Percentiles rank a stretch among this genome's conserved stretches.
Evolutionary conservation across 2,329 filamentous ascomycete genomes (phyloP).

Genomic region (Rasamsonia emersonii): DNA sequence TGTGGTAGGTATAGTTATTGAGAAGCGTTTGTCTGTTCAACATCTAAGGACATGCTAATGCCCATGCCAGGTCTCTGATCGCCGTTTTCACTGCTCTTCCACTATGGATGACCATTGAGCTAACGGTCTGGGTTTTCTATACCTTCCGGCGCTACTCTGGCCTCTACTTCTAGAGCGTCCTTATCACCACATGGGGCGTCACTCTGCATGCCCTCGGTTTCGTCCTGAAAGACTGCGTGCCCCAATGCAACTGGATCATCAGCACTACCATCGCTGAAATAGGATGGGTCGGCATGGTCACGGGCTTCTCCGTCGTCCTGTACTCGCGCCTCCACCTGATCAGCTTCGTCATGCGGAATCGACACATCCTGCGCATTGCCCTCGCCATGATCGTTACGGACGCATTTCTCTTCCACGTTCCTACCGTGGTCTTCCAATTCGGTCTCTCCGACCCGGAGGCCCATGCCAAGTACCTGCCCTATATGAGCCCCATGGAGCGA

Average conservation of each 20-base stretch:
- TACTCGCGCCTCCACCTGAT: conserved; percentile 54
- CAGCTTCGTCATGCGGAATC: conserved; percentile 41
- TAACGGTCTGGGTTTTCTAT: conserved; percentile 28
- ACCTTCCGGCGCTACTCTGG: conserved; percentile 29
- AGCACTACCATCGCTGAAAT: conserved; percentile 37
- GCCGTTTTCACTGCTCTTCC: not conserved
- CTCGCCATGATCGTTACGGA: conserved; percentile 52
- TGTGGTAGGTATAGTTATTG: not conserved
- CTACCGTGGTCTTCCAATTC: conserved; percentile 24
- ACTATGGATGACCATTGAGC: conserved; percentile 23
- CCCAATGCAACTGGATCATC: conserved; percentile 20
- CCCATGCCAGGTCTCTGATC: not conserved
- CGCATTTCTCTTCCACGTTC: conserved; percentile 43
- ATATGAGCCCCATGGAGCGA: conserved; percentile 30
- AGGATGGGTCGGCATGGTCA: conserved; percentile 52
- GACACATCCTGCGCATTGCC: conserved; percentile 39
- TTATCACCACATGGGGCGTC: conserved; percentile 27
- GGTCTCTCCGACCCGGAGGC: not conserved
- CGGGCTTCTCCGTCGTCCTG: conserved; percentile 53
- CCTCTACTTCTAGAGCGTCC: conserved; percentile 35
- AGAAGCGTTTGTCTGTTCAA: too few relatives aligned
- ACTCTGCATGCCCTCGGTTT: conserved; percentile 32
- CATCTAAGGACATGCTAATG: not conserved
- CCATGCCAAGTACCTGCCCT: not conserved
- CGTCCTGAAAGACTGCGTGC: conserved; percentile 26